Conservation (phyloP, 2,329 filamentous ascomycete genomes). For the Plectosphaerella sp. region DNA sequence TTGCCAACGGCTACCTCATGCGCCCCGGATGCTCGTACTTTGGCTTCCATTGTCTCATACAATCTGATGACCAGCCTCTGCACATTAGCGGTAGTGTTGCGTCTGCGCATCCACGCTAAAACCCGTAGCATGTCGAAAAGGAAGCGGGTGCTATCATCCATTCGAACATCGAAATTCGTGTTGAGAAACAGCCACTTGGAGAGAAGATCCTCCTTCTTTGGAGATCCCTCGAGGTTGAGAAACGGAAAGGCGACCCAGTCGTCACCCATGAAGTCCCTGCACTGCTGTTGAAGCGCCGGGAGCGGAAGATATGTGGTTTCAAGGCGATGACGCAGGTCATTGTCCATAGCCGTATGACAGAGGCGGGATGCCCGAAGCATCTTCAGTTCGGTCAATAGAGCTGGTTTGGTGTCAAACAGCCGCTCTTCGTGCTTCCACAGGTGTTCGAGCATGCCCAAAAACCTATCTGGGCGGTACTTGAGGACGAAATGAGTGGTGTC, state of each 20-base stretch:
- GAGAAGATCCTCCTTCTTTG: neutral
- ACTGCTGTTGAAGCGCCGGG: neutral
- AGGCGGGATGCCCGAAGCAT: neutral
- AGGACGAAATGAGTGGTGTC: neutral
- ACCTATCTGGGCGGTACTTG: neutral
- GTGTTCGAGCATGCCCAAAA: constrained; percentile 2
- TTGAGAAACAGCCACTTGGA: constrained; percentile 5
- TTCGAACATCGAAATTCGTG: constrained; percentile 1
- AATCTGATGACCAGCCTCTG: neutral
- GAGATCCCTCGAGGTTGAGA: constrained; percentile 2
- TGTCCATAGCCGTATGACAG: neutral
- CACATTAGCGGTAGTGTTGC: no score
- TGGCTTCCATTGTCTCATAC: neutral
- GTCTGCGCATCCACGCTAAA: neutral
- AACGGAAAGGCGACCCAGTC: constrained; percentile 5
- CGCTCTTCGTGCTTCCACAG: constrained; percentile 1
- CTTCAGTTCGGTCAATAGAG: neutral
- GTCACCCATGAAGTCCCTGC: neutral
- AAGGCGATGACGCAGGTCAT: neutral
- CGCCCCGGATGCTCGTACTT: neutral
- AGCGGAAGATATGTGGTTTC: constrained; percentile 3
- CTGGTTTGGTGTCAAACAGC: neutral
- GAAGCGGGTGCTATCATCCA: constrained; percentile 2
- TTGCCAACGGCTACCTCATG: no score
- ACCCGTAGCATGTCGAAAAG: constrained; percentile 1